A percentile compares a stretch with the other conserved stretches of the same genome.
Evolutionary conservation across 495 filamentous ascomycete species (phyloP).

Genomic region (Annulohypoxylon nitens): DNA sequence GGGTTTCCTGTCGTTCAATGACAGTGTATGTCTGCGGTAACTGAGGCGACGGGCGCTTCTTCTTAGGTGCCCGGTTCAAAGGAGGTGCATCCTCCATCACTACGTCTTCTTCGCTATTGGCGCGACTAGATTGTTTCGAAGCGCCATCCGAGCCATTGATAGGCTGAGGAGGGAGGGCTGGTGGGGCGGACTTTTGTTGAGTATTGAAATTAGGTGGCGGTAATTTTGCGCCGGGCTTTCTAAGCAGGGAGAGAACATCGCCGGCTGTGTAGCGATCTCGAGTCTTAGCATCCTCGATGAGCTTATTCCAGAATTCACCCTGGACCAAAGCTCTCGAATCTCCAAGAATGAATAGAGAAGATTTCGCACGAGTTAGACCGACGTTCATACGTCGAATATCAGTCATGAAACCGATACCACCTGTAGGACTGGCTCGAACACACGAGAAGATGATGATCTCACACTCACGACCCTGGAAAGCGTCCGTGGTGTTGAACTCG

Average conservation of each 20-base stretch:
- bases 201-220: conserved; percentile 39
- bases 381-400: conserved; percentile 99
- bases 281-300: conserved; percentile 82
- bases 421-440: conserved; percentile 86
- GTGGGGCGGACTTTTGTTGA: conserved; percentile 15
- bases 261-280: conserved; percentile 83
- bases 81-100: conserved; percentile 49
- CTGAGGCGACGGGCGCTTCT: conserved; percentile 44
- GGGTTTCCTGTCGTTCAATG: conserved; percentile 30
- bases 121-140: conserved; percentile 12
- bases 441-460: conserved; percentile 99
- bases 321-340: conserved; percentile 87
- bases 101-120: conserved; percentile 38
- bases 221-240: conserved; percentile 49
- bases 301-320: conserved; percentile 88
- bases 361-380: conserved; percentile 94
- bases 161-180: neutral
- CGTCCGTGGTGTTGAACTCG: conserved; percentile 98
- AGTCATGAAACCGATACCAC: conserved; percentile 96
- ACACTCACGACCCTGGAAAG: conserved; percentile 95
- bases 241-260: conserved; percentile 65
- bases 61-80: conserved; percentile 30
- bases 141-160: neutral
- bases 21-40: conserved; percentile 46
- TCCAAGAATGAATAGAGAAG: conserved; percentile 93